Base-by-base conservation (phyloP, 2,329 filamentous ascomycete genomes). In the Penicillium corylophilum region DNA sequence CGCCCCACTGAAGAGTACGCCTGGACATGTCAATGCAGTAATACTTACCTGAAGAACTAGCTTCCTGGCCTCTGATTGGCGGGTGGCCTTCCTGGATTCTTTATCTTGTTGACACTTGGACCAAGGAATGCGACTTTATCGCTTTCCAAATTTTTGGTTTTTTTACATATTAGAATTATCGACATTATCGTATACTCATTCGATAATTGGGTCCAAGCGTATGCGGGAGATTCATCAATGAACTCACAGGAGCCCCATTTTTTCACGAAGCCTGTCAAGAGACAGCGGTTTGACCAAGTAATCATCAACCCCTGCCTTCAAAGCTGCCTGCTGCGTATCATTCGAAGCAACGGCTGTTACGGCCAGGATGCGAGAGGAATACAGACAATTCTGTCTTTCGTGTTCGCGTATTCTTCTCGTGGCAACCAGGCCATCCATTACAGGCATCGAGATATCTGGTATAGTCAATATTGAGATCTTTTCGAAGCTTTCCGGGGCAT, bases 361-460 rank as follows among this genome's bases (percentile, higher is more conserved):
- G 5, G 67, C 67, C 60, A 69, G 64, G 28, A 70, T 65, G 24
- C 55, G 60, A 6, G 63, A 54, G 3, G 63, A 57, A 2, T 49
- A 38, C 1, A 64, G 48, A 1, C 54, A 47, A 4, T 64, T 57
- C 5, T 65, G 53, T 16, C 65, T 62, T 53, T 73, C 71, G 29
- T 65, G 60, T 22, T 64, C 59, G 18, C 75, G 68, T 46, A 77
- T 77, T n/a, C 66, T 66, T 12, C 67, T 64, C 1, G 74, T 75
- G 6, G 74, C 71, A 18, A 69, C 66, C 23, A 77, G 71, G 1
- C 75, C 74, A 47, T 76, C 69, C 70, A 76, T 71, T 5, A 75
- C 59, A 1, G 74, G 74, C 73, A 76, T 76, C 13, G 67, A 71
- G 16, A 77, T 68, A 51, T 76, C 74, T 75, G 64, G 55, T 40